A percentile compares a stretch with the other conserved stretches of the same genome.
phyloP scores from a whole-genome alignment of 306 rosid species.

The Crataegus laevigata region DNA sequence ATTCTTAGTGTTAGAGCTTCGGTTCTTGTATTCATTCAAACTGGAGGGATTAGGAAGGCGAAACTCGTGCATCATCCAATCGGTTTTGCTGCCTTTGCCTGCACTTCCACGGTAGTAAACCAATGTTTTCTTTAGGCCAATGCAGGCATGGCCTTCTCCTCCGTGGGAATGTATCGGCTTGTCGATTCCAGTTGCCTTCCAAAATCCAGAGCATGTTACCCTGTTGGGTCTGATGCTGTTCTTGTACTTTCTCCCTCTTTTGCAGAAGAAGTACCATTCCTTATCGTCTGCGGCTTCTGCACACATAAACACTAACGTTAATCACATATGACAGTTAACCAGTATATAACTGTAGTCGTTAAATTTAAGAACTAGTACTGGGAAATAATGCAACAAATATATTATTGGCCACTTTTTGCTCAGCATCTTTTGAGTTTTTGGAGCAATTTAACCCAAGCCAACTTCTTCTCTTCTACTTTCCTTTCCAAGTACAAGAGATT shows the following conservation, averaged over 20 bases:
- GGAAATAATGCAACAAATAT: neutral
- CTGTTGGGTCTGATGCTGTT: conserved; percentile 83
- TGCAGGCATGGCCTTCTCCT: conserved; percentile 31
- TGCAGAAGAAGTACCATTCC: conserved; percentile 78
- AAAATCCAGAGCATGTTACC: conserved; percentile 79
- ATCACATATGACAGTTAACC: neutral
- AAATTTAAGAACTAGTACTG: neutral
- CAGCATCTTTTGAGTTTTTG: neutral
- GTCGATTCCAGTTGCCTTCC: conserved; percentile 96
- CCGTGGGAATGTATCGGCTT: conserved; percentile 44
- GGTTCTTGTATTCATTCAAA: neutral
- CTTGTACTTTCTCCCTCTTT: conserved; percentile 87
- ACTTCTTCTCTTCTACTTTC: neutral
- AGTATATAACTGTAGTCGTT: neutral
- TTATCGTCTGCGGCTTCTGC: conserved; percentile 51
- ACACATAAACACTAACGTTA: neutral
- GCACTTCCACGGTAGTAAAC: conserved; percentile 89
- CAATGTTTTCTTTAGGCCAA: conserved; percentile 86
- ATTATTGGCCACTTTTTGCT: neutral
- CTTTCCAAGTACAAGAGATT: neutral
- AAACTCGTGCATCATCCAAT: conserved; percentile 99
- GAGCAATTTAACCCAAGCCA: neutral
- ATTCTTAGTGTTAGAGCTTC: neutral
- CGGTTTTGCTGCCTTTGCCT: conserved; percentile 88
- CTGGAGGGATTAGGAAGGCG: conserved; percentile 45